phyloP scores from a whole-genome alignment of 169 alveolate species.

The Plasmodium knowlesi region DNA sequence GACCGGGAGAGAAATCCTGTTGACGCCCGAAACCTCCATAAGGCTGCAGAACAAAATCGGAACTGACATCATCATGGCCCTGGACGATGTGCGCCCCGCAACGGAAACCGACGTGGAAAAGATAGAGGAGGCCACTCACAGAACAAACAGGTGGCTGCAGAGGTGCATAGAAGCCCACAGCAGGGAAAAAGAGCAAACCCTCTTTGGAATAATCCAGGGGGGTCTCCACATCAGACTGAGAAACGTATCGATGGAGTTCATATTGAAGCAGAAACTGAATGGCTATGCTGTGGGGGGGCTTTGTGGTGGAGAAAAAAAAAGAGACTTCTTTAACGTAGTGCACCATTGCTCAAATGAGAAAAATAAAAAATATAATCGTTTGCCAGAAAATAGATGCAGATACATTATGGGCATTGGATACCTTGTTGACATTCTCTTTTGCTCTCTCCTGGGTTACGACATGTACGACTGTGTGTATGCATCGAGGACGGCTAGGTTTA shows the following conservation, averaged over 20 bases:
- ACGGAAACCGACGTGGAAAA: slow-evolving; percentile 77
- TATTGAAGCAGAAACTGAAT: slow-evolving; percentile 90
- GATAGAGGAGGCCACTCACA: slow-evolving; percentile 77
- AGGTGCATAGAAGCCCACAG: slow-evolving; percentile 96
- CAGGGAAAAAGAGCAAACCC: slow-evolving; percentile 91
- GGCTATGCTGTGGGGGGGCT: slow-evolving; percentile 99
- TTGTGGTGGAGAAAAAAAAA: slow-evolving; percentile 98
- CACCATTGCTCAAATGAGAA: slow-evolving; percentile 77
- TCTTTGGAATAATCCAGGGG: slow-evolving; percentile 98
- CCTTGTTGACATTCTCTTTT: slow-evolving; percentile 95
- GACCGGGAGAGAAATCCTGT: slow-evolving; percentile 79
- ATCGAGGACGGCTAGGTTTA: slow-evolving; percentile 98
- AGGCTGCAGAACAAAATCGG: slow-evolving; percentile 95
- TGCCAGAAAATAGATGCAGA: slow-evolving; percentile 91
- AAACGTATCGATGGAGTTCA: slow-evolving; percentile 70
- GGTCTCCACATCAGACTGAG: slow-evolving; percentile 93
- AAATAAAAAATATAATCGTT: slow-evolving; percentile 70
- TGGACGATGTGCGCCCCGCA: slow-evolving; percentile 97
- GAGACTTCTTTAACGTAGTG: slow-evolving; percentile 94
- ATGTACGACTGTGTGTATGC: slow-evolving; percentile 99
- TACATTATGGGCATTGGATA: slow-evolving; percentile 99
- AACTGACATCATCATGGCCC: slow-evolving; percentile 97
- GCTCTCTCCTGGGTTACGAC: slow-evolving; percentile 98
- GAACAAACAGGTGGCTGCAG: slow-evolving; percentile 89
- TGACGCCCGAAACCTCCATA: slow-evolving; percentile 97